phyloP scores from a whole-genome alignment of 2,329 filamentous ascomycete species.

The Hymenoscyphus salicellus region DNA sequence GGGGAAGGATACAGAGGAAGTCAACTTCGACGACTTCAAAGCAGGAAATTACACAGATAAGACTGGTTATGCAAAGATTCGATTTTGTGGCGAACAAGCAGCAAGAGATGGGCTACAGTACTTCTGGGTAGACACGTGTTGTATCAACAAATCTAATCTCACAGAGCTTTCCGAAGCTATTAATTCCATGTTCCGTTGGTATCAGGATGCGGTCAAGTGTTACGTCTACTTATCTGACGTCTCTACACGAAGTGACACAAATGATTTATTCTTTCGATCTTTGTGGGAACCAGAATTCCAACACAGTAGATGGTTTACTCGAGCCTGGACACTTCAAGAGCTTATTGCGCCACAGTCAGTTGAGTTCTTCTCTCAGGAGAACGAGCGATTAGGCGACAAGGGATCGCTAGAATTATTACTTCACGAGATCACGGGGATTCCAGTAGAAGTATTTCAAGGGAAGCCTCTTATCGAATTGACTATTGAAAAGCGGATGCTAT shows the following conservation, averaged over 20 bases:
- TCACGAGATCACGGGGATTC: conserved; percentile 17
- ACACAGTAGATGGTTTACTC: conserved; percentile 14
- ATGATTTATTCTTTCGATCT: conserved; percentile 1
- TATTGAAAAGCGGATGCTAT: conserved; percentile 34
- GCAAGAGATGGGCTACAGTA: neutral
- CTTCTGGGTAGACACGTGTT: neutral
- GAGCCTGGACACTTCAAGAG: conserved; percentile 4
- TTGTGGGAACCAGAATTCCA: conserved; percentile 10
- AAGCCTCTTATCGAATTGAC: conserved; percentile 4
- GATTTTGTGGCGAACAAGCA: conserved; percentile 9
- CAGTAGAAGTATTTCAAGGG: conserved; percentile 13
- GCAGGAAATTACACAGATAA: neutral
- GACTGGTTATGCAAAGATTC: conserved; percentile 8
- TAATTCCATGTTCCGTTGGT: too few species aligned
- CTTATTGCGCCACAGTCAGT: conserved; percentile 11
- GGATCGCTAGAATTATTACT: conserved; percentile 9
- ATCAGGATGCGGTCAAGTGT: conserved; percentile 6
- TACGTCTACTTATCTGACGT: conserved; percentile 7
- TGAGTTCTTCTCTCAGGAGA: conserved; percentile 16
- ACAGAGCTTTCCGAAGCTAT: too few species aligned
- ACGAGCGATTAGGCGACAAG: conserved; percentile 16
- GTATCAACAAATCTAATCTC: neutral
- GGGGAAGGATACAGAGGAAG: conserved; percentile 29
- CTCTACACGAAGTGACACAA: neutral
- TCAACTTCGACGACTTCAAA: conserved; percentile 28